Evolutionary conservation across 306 rosid species (phyloP), one percentile per base, ranked within the genome.

Genomic region (Cicer pinnatifidum): DNA sequence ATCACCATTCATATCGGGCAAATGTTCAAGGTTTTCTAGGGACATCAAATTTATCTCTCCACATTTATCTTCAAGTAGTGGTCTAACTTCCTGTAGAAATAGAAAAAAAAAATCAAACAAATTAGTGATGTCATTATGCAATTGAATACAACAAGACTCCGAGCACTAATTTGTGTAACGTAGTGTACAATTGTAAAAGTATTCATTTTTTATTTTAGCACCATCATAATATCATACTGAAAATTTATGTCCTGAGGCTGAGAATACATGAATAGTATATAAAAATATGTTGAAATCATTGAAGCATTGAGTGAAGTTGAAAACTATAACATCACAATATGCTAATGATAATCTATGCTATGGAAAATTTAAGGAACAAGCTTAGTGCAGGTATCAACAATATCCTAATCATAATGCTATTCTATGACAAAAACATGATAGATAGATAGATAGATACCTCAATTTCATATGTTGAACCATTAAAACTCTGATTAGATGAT

Each of bases 1-100:
- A 70, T 81, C 78, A 83, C 59, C 81, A 57, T 73, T 67, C 28
- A 64, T 44, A 59, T 76, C 87, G 11, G 73, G 45, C 7, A 41
- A 52, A 28, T 6, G 28, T 16, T 7, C 53, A 38, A 59, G 38
- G 38, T 77, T 66, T 73, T 72, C 85, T 10, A 28, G 15, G 19
- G 78, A 12, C 44, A 33, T 28, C 48, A 48, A 52, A 17, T 66
- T 75, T 33, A 39, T 59, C 44, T 68, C 82, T 70, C 68, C 74
- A 40, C 2, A 43, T 12, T 77, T 69, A 66, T 62, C 86, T 53
- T 71, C 80, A 75, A 64, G 60, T 7, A 37, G 51, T 23, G 82
- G 75, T 46, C 80, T 85, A 12, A 76, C 85, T 75, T 85, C 96
- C 93, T 90, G 67, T 67, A 16, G 73, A 61, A 17, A 67, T 43